Percentiles rank a stretch among this genome's conserved stretches.
phyloP scores from a whole-genome alignment of 2,329 filamentous ascomycete species.

The Phyllosticta paracitricarpa region DNA sequence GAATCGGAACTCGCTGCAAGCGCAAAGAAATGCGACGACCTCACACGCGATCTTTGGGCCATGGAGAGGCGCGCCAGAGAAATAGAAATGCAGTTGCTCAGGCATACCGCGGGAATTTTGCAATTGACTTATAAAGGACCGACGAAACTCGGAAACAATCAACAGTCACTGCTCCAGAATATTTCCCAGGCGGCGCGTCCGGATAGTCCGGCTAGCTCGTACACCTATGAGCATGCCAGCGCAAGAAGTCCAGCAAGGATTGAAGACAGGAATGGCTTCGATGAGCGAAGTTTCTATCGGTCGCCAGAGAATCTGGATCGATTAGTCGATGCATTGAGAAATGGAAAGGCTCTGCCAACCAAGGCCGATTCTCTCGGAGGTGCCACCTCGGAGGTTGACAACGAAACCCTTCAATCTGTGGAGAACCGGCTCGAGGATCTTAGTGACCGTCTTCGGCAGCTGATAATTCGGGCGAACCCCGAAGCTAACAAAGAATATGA shows the following conservation, averaged over 20 bases:
- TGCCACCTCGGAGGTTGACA: constrained; percentile 17
- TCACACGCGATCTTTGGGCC: constrained; percentile 69
- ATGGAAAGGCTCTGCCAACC: constrained; percentile 18
- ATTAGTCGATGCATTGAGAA: constrained; percentile 28
- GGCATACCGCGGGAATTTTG: constrained; percentile 86
- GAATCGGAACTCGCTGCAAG: constrained; percentile 66
- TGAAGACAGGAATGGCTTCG: constrained; percentile 55
- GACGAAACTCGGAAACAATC: constrained; percentile 41
- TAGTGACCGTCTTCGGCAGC: constrained; percentile 55
- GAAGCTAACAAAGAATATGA: constrained; percentile 26
- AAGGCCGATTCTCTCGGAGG: constrained; percentile 11
- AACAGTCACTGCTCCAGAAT: constrained; percentile 26
- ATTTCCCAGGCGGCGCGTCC: constrained; percentile 39
- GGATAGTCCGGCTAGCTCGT: constrained; percentile 67
- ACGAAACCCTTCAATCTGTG: constrained; percentile 25
- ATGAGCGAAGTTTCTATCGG: constrained; percentile 65
- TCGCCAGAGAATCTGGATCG: constrained; percentile 56
- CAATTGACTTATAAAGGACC: constrained; percentile 77
- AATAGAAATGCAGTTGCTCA: constrained; percentile 64
- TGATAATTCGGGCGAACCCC: constrained; percentile 56
- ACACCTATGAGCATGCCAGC: constrained; percentile 52
- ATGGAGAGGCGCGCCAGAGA: constrained; percentile 66
- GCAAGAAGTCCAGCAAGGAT: constrained; percentile 34
- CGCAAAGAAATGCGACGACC: constrained; percentile 73
- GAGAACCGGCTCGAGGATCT: constrained; percentile 58